Evolutionary conservation across 2,329 filamentous ascomycete genomes (phyloP), one percentile per base, ranked within the genome.

Genomic region (Stagonosporopsis cucurbitacearum): DNA sequence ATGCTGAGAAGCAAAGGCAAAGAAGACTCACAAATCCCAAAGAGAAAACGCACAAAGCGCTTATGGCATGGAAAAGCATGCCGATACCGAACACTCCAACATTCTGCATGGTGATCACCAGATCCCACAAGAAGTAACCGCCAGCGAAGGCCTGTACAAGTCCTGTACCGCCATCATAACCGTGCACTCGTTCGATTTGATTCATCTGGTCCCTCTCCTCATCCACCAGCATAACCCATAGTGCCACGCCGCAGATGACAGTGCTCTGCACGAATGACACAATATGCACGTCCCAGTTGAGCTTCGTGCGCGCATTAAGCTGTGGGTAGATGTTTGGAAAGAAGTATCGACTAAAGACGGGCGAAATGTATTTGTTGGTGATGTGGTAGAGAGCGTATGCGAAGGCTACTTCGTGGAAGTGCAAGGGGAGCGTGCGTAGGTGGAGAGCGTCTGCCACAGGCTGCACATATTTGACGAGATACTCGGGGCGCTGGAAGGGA

Each of bases 251-350:
- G 73, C 88, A 91, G 77, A 96, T 90, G 51, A 91, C 77, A 28
- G 82, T 79, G 72, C 87, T 88, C 81, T 96, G 91, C 52, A 91
- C 81, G 64, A 95, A 83, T n/a, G 89, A 92, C 28, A 95, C 91
- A 51, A 94, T 87, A 72, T 94, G 91, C 22, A 92, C 88, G 73
- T 96, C 87, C 91, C 91, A 95, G 80, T 90, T 95, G 59, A 92
- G 80, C 70, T 83, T 84, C 53, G 88, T 90, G 51, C 84, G 82
- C 23, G 80, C 77, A 44, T 86, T 84, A 64, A 91, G 82, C 43
- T 77, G 76, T 28, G 79, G 73, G 77, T 95, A 95, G 64, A 84
- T 81, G 41, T 80, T 71, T 17, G 88, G 85, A 61, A 89, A 86
- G 57, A 92, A 73, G 53, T 79, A 69, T 41, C 77, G 80, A 30